These are phyloP conservation scores for Eucalyptus marginata DNA, from an alignment of 345 rosid genomes.

Conservation along the genomic window DNA sequence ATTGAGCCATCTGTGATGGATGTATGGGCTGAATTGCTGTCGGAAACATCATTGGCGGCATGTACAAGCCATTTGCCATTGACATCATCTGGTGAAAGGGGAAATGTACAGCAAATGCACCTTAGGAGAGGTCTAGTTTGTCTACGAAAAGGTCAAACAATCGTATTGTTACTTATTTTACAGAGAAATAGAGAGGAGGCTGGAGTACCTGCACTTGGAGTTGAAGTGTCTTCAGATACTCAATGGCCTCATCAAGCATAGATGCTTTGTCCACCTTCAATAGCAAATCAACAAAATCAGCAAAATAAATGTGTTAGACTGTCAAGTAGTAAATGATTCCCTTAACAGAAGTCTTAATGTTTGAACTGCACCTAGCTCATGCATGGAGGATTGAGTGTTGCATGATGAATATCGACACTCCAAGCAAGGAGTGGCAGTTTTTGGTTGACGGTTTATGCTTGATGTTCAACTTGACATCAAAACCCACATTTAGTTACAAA, in stretches of 20 bases:
- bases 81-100: constrained; percentile 60
- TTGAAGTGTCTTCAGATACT: constrained; percentile 81
- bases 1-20: constrained; percentile 47
- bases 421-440: background rate
- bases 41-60: constrained; percentile 71
- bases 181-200: background rate
- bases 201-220: constrained; percentile 69
- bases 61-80: constrained; percentile 63
- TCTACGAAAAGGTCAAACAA: background rate
- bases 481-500: background rate
- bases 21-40: constrained; percentile 31
- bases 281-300: background rate
- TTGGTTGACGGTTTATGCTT: background rate
- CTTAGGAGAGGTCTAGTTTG: background rate
- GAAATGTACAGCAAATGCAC: background rate
- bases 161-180: background rate
- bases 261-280: constrained; percentile 90
- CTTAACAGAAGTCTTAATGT: background rate
- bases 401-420: background rate
- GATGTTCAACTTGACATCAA: background rate
- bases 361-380: background rate
- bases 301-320: background rate
- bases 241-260: constrained; percentile 95
- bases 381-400: background rate
- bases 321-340: background rate